Percentiles rank a stretch among this genome's conserved stretches.
phyloP scores from a whole-genome alignment of 352 stramenopile species.

The Globisporangium paddicum region DNA sequence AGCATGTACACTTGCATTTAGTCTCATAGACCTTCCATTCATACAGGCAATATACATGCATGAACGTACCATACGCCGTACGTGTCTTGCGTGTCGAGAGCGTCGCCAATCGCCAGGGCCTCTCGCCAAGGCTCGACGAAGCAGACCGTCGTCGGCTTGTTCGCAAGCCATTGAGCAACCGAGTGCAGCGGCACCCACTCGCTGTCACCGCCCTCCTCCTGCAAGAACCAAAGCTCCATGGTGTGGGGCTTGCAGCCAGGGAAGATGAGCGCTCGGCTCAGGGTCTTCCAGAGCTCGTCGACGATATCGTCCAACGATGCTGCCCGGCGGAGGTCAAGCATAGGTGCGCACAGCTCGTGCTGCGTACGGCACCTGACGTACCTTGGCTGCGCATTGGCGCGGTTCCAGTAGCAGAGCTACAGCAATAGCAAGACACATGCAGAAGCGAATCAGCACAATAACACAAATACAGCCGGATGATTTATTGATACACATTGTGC shows the following conservation, averaged over 20 bases:
- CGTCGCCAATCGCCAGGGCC: background rate
- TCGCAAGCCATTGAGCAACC: background rate
- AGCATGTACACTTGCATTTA: no score
- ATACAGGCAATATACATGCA: no score
- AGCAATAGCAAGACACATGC: background rate
- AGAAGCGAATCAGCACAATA: background rate
- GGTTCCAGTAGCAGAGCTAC: background rate
- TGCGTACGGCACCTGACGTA: background rate
- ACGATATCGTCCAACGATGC: background rate
- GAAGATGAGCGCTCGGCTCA: background rate
- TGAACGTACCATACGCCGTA: background rate
- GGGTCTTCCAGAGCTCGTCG: background rate
- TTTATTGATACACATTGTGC: no score
- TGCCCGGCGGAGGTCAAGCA: background rate
- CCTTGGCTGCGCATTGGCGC: background rate
- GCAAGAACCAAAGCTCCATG: background rate
- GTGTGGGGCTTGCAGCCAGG: background rate
- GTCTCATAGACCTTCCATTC: no score
- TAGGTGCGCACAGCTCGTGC: background rate
- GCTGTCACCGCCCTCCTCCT: background rate
- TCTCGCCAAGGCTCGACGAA: background rate
- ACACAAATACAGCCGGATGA: no score
- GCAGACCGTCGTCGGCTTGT: background rate
- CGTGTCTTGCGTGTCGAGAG: background rate
- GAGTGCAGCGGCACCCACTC: background rate